phyloP scores from a whole-genome alignment of 805 yeast species.

The Teunomyces kruisii region DNA sequence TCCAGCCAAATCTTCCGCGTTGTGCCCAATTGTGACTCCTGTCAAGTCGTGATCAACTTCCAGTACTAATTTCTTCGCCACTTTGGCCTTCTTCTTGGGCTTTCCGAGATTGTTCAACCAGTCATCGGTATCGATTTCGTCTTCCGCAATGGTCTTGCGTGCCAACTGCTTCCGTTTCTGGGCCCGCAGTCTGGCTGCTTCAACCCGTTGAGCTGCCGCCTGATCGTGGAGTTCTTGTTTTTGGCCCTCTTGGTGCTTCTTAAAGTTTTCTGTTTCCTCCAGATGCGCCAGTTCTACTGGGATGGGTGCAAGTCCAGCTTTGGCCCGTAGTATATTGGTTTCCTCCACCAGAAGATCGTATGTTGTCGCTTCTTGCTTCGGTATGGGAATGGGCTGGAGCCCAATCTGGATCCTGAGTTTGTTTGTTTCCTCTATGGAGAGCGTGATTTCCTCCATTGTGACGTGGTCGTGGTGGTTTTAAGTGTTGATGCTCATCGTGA shows the following conservation, averaged over 20 bases:
- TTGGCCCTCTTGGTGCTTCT: neutral
- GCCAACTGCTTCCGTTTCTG: conserved; percentile 20
- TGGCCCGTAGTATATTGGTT: neutral
- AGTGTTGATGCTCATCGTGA: neutral
- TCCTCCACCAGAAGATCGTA: neutral
- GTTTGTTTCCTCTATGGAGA: conserved; percentile 46
- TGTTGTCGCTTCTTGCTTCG: neutral
- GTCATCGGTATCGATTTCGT: conserved; percentile 34
- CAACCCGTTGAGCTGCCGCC: conserved; percentile 8
- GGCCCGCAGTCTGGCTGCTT: conserved; percentile 19
- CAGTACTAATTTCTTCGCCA: neutral
- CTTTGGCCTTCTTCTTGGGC: conserved; percentile 5
- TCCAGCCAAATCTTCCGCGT: conserved; percentile 35
- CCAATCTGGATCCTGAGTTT: conserved; percentile 39
- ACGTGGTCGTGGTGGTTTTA: neutral
- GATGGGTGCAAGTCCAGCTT: neutral
- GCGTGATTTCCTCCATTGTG: conserved; percentile 8
- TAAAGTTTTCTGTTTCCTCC: neutral
- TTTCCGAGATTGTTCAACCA: conserved; percentile 38
- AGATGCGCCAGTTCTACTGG: neutral
- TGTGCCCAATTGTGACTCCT: conserved; percentile 47
- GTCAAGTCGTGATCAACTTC: conserved; percentile 25
- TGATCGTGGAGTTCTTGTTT: neutral
- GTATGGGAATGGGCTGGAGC: conserved; percentile 33
- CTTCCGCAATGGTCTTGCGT: conserved; percentile 24